These are phyloP conservation scores for Fusarium bulbicola DNA, from an alignment of 2,329 filamentous ascomycete genomes.

Conservation along the genomic window DNA sequence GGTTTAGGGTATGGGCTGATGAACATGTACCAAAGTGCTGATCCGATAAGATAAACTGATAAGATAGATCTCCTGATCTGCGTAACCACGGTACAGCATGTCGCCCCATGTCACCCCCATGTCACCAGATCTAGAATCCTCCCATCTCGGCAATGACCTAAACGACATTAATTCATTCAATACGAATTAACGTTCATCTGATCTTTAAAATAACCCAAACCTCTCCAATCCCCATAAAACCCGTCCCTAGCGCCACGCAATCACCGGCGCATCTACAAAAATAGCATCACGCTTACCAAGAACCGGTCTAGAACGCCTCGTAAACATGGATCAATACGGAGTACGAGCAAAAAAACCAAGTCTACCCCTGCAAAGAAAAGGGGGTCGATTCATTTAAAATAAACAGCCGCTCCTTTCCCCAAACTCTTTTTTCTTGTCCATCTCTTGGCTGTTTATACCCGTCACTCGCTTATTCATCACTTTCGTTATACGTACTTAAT, in stretches of 20 bases:
- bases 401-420: not conserved
- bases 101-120: no score
- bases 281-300: conserved; percentile 11
- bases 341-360: not conserved
- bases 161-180: not conserved
- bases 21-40: rapidly evolving
- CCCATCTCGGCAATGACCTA: not conserved
- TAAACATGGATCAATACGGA: conserved; percentile 8
- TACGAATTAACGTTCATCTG: conserved; percentile 1
- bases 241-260: not conserved
- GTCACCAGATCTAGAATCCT: not conserved
- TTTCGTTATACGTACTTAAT: not conserved
- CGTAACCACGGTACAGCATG: not conserved
- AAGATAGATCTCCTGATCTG: not conserved
- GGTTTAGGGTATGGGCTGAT: not conserved
- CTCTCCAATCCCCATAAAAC: not conserved
- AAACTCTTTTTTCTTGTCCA: not conserved
- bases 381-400: conserved; percentile 15
- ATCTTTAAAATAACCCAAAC: not conserved
- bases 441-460: not conserved
- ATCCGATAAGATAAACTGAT: not conserved
- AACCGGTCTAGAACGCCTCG: conserved; percentile 14
- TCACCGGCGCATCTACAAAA: not conserved
- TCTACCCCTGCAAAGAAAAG: not conserved
- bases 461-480: conserved; percentile 16